phyloP scores from a whole-genome alignment of 345 rosid genomes.

The Euphorbia tirucalli region DNA sequence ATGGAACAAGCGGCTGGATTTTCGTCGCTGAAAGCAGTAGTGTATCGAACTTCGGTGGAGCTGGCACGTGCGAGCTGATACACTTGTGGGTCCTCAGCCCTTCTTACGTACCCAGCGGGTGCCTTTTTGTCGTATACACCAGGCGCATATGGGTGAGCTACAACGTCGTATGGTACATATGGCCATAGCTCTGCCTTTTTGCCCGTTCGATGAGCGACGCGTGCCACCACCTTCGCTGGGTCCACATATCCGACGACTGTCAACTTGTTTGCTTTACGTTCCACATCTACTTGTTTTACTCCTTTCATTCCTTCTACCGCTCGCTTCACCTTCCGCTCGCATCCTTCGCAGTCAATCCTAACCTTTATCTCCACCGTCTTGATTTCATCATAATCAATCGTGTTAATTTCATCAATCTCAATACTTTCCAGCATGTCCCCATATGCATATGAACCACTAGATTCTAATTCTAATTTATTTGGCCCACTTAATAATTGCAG shows the following conservation, averaged over 20 bases:
- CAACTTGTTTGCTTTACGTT: conserved; percentile 74
- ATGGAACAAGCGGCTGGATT: conserved; percentile 64
- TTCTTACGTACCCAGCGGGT: conserved; percentile 79
- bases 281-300: conserved; percentile 69
- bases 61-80: conserved; percentile 86
- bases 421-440: no score
- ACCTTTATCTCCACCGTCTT: conserved; percentile 97
- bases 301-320: conserved; percentile 92
- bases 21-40: conserved; percentile 95
- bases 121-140: conserved; percentile 93
- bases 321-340: conserved; percentile 81
- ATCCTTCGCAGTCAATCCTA: conserved; percentile 91
- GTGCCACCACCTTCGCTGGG: conserved; percentile 63
- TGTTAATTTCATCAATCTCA: no score
- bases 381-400: conserved; percentile 13
- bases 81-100: conserved; percentile 52
- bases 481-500: no score
- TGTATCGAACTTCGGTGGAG: conserved; percentile 92
- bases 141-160: conserved; percentile 85
- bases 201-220: conserved; percentile 83
- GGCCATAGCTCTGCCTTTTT: conserved; percentile 93
- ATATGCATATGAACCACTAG: no score
- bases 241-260: conserved; percentile 88
- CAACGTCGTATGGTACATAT: conserved; percentile 84
- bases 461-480: no score